Base-by-base conservation (phyloP, 306 rosid genomes). In the Castanea crenata region DNA sequence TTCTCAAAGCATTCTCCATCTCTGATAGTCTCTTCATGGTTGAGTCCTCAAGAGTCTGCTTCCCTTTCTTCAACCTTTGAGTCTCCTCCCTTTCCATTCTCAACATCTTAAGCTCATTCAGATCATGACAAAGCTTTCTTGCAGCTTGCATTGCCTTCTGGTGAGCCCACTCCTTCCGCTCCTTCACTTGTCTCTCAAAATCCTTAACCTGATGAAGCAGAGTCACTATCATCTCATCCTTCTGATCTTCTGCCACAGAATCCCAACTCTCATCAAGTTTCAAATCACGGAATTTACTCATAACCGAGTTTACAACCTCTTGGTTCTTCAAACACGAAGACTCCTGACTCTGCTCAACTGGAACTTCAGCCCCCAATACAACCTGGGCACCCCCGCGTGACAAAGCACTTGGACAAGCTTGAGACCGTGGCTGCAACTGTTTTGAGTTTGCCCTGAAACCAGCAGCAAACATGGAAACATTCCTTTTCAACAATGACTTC, bases 131-230 rank as follows among this genome's bases (percentile, higher is more conserved):
- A 16, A 95, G 90, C 89, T 91, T 93, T 81, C 81, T 88, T 4
- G 99, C 99, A 25, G 98, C 98, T 83, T 95, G 99, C 93, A 95
- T 86, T 71, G 99, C 99, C 87, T 95, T 95, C 84, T 84, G 85
- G 74, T 95, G 96, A 25, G 99, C 97, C 99, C 99, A 93, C 34
- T 95, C 99, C 84, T 91, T 91, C 72, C 93, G 84, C 69, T 93
- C 98, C 82, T 85, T 89, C 23, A 86, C 91, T 91, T 93, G 97
- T 70, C 81, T 90, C 85, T 95, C 96, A n/a, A 95, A 90, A 80
- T 93, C 98, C 83, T 91, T 91, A 56, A 93, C 87, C 87, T 90
- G 96, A 86, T 86, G 96, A 76, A 95, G 82, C 31, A 93, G 75
- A 77, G 83, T 82, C 41, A 93, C 90, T 65, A 95, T 88, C 85